Base-by-base conservation (phyloP, 495 filamentous ascomycete genomes). In the Opeltia flavorubescens region DNA sequence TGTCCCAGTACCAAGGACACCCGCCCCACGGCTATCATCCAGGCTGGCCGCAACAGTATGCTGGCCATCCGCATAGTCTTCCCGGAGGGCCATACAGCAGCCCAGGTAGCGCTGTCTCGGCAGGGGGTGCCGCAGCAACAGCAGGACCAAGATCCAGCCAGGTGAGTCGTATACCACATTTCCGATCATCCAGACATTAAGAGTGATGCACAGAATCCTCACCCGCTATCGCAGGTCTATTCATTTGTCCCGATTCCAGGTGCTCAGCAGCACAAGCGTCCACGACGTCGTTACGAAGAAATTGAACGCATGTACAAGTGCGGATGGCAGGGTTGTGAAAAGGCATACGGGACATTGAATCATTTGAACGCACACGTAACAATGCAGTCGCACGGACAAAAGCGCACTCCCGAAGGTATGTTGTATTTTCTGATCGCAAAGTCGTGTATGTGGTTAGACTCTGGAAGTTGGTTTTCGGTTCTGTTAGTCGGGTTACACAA, bases 281-380 rank as follows among this genome's bases (percentile, higher is more conserved):
- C 91, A 18, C 79, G 91, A 53, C 77, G 91, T 52, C 78, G 91
- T 27, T 98, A 95, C 57, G 91, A 98, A 67, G 91, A 98, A 62
- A 98, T 98, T 59, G 91, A 98, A 70, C 81, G 91, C 49, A 98
- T 98, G 91, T 98, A 98, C 69, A 95, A 95, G 65, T 98, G 91
- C 66, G 91, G 91, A 8, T 95, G 87, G 85, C 85, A 95, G 50
- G 89, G 89, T 4, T 98, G 91, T 61, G 91, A 96, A 60, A 96
- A 96, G 65, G 89, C 89, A 11, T 96, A 96, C 57, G 89, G 89
- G 47, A 96, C 89, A 21, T 66, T 96, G 47, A 96, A 96, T 61
- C 89, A 96, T 61, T 62, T 96, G 55, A 96, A 96, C 55, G 89
- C 89, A 26, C 89, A 96, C 57, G 89, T 96, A 42, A 95, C 89